Conservation (phyloP, 1,139 yeast genomes). For the Komagataea norvegica region DNA sequence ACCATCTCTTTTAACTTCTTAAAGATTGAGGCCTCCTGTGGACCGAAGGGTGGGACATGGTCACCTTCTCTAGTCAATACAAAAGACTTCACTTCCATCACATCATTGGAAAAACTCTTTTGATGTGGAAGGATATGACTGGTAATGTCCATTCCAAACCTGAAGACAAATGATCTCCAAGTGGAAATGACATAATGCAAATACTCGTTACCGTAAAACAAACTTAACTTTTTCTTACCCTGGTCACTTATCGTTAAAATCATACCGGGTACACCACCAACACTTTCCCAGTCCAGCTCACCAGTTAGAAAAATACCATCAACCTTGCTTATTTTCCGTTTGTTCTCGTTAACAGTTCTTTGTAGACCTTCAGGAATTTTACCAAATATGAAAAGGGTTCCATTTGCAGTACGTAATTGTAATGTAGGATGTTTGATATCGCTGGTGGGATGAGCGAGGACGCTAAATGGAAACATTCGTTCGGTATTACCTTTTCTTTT, state of each 20-base stretch:
- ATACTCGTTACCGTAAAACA: constrained; percentile 42
- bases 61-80: constrained; percentile 26
- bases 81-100: constrained; percentile 50
- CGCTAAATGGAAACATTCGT: constrained; percentile 32
- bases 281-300: constrained; percentile 58
- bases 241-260: constrained; percentile 82
- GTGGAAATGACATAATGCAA: constrained; percentile 59
- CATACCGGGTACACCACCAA: constrained; percentile 90
- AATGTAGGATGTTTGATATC: constrained; percentile 61
- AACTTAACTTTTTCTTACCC: constrained; percentile 46
- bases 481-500: constrained; percentile 10
- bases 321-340: constrained; percentile 49
- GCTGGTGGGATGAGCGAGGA: constrained; percentile 51
- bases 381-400: constrained; percentile 71
- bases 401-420: constrained; percentile 44
- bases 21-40: too few relatives aligned
- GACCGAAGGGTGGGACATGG: constrained; percentile 2
- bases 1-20: constrained; percentile 17
- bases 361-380: constrained; percentile 84
- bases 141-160: constrained; percentile 64
- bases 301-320: constrained; percentile 76
- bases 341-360: constrained; percentile 55
- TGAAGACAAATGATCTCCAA: constrained; percentile 87
- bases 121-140: constrained; percentile 37
- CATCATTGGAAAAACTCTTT: constrained; percentile 44